A percentile compares a stretch with the other conserved stretches of the same genome.
phyloP scores from a whole-genome alignment of 2,329 filamentous ascomycete genomes.

The Paecilomyces variotii region DNA sequence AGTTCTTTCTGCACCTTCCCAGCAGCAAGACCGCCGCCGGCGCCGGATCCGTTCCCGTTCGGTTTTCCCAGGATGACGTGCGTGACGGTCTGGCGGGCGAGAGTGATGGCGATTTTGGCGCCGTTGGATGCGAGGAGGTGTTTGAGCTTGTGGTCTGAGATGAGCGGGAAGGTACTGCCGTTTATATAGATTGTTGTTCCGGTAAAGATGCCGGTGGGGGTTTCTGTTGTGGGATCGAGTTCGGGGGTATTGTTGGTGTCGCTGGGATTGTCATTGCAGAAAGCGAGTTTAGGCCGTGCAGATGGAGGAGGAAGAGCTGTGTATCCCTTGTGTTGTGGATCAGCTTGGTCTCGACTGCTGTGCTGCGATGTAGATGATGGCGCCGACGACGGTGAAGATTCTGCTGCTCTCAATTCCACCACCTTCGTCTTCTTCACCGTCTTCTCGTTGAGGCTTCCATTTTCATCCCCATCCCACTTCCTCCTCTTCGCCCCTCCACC shows the following conservation, averaged over 20 bases:
- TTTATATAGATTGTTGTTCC: slow-evolving; percentile 76
- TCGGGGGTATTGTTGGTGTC: not conserved
- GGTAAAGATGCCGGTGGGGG: slow-evolving; percentile 51
- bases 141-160: slow-evolving; percentile 84
- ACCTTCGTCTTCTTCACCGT: slow-evolving; percentile 8
- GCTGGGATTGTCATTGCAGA: not conserved
- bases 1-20: slow-evolving; percentile 80
- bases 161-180: slow-evolving; percentile 69
- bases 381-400: not conserved
- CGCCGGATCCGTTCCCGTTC: slow-evolving; percentile 41
- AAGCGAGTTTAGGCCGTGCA: not conserved
- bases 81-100: slow-evolving; percentile 67
- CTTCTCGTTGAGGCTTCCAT: slow-evolving; percentile 4
- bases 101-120: slow-evolving; percentile 59
- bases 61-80: slow-evolving; percentile 73
- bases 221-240: not conserved
- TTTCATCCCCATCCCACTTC: slow-evolving; percentile 19
- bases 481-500: slow-evolving; percentile 38
- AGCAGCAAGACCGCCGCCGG: slow-evolving; percentile 67
- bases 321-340: not conserved
- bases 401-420: not conserved
- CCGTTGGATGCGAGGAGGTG: slow-evolving; percentile 67
- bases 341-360: slow-evolving; percentile 3
- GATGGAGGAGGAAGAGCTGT: not conserved
- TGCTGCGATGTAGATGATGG: not conserved